These are phyloP conservation scores for Colletotrichum sp. DNA, from an alignment of 2,329 filamentous ascomycete genomes.

Conservation along the genomic window DNA sequence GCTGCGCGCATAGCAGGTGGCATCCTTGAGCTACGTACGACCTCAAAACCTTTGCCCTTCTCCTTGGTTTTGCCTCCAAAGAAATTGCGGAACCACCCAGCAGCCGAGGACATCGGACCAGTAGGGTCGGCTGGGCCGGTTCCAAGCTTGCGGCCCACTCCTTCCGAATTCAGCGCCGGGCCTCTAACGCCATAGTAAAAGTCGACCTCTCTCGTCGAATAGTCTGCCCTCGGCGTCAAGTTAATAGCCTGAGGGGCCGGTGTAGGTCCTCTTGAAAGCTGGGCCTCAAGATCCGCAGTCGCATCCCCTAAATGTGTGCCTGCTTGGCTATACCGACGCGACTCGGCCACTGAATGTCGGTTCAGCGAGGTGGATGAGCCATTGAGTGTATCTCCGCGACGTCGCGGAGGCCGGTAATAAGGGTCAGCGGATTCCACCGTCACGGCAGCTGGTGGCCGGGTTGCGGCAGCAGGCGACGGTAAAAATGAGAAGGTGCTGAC, in stretches of 20 bases:
- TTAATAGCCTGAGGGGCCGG: conserved; percentile 46
- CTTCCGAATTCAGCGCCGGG: conserved; percentile 82
- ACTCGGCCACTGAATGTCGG: conserved; percentile 34
- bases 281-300: conserved; percentile 40
- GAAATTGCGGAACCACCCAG: conserved; percentile 84
- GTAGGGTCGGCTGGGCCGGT: conserved; percentile 96
- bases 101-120: conserved; percentile 85
- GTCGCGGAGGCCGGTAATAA: conserved; percentile 86
- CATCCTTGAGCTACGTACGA: conserved; percentile 88
- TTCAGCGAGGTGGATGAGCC: conserved; percentile 37
- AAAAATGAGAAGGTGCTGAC: conserved; percentile 76
- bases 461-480: conserved; percentile 57
- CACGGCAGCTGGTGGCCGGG: conserved; percentile 44
- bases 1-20: conserved; percentile 73
- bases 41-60: conserved; percentile 95
- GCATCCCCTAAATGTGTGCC: conserved; percentile 38
- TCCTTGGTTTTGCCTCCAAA: conserved; percentile 89
- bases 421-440: conserved; percentile 68
- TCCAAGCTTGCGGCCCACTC: conserved; percentile 82
- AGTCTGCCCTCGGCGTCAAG: conserved; percentile 74
- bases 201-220: conserved; percentile 92
- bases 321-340: conserved; percentile 41
- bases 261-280: conserved; percentile 47
- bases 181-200: conserved; percentile 96
- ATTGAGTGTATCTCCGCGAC: conserved; percentile 66